Conservation (phyloP, 83 land plant species). For the Thuja plicata region DNA sequence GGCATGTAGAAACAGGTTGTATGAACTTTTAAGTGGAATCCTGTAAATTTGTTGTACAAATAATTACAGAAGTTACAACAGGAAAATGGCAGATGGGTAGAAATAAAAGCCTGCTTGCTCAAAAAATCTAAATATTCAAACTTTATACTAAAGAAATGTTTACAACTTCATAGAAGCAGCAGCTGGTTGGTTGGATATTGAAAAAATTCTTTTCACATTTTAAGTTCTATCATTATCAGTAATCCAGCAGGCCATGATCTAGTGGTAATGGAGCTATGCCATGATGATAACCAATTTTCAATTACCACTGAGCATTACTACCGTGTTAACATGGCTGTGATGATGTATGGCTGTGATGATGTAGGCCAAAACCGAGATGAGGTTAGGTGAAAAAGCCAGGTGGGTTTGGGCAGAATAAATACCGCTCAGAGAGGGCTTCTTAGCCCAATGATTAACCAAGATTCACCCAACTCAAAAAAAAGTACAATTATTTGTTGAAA, state of each 20-base stretch:
- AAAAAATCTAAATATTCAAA: too few species aligned
- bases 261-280: background rate
- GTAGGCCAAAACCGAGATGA: background rate
- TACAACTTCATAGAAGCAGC: background rate
- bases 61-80: background rate
- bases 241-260: background rate
- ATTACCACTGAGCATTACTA: background rate
- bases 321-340: background rate
- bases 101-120: background rate
- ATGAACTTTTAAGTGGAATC: background rate
- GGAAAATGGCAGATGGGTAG: background rate
- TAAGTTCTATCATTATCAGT: background rate
- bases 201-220: background rate
- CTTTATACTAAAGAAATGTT: too few species aligned
- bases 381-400: background rate
- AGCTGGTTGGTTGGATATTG: background rate
- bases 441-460: background rate
- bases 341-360: background rate
- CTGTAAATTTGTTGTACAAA: background rate
- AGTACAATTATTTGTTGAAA: background rate
- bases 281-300: background rate
- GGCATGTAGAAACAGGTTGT: background rate
- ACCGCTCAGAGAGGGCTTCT: background rate
- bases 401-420: background rate
- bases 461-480: background rate